Conservation (phyloP, 345 rosid species). For the Arabidopsis thaliana region TAIR10.1 NC_003074.8:5842501-5843000, state of each 20-base stretch:
- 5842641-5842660: conserved; percentile 97
- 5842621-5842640: conserved; percentile 58
- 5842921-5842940: background rate
- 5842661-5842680: conserved; percentile 80
- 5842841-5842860: conserved; percentile 70
- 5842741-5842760: conserved; percentile 87
- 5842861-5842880: conserved; percentile 37
- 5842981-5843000: conserved; percentile 55
- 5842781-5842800: conserved; percentile 55
- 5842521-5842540: conserved; percentile 48
- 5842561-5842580: conserved; percentile 28
- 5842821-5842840: conserved; percentile 67
- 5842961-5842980: conserved; percentile 50
- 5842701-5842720: conserved; percentile 84
- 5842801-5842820: conserved; percentile 59
- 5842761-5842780: conserved; percentile 67
- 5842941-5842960: conserved; percentile 62
- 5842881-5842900: conserved; percentile 31
- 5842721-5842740: conserved; percentile 84
- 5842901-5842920: background rate
- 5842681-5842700: conserved; percentile 79
- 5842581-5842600: conserved; percentile 45
- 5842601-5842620: conserved; percentile 55
- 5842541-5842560: conserved; percentile 39
- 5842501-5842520: conserved; percentile 40